Percentiles rank a stretch among this genome's conserved stretches.
These are phyloP conservation scores for Hibiscus mutabilis DNA, from an alignment of 345 rosid species.

Conservation along the genomic window DNA sequence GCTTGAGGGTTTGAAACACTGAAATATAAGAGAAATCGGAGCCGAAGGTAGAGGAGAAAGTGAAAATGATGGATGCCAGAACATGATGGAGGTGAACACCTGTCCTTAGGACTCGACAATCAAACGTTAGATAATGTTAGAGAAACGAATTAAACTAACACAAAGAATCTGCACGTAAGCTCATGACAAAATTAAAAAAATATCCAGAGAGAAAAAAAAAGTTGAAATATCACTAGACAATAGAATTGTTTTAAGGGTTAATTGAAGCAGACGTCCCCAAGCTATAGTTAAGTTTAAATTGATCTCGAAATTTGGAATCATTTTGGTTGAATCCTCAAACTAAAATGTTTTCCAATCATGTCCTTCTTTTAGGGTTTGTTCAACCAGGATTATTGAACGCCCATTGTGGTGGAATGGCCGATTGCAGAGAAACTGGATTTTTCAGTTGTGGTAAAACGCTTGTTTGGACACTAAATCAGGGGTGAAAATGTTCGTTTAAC, in stretches of 20 bases:
- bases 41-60: not conserved
- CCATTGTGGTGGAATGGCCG: no score
- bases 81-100: constrained; percentile 7
- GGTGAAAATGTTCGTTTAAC: no score
- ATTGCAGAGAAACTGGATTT: no score
- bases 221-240: not conserved
- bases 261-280: not conserved
- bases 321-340: not conserved
- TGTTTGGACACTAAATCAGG: no score
- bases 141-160: constrained; percentile 9
- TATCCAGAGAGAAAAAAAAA: not conserved
- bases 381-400: no score
- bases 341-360: not conserved
- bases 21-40: not conserved
- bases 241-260: not conserved
- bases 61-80: not conserved
- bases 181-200: not conserved
- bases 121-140: not conserved
- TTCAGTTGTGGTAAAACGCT: no score
- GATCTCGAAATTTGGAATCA: not conserved
- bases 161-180: constrained; percentile 1
- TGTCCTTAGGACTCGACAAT: constrained; percentile 2
- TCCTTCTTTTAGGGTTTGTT: not conserved
- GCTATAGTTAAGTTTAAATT: not conserved
- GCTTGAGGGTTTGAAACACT: constrained; percentile 12